Conservation (phyloP, 305 asterid genomes). For the Withania somnifera region DNA sequence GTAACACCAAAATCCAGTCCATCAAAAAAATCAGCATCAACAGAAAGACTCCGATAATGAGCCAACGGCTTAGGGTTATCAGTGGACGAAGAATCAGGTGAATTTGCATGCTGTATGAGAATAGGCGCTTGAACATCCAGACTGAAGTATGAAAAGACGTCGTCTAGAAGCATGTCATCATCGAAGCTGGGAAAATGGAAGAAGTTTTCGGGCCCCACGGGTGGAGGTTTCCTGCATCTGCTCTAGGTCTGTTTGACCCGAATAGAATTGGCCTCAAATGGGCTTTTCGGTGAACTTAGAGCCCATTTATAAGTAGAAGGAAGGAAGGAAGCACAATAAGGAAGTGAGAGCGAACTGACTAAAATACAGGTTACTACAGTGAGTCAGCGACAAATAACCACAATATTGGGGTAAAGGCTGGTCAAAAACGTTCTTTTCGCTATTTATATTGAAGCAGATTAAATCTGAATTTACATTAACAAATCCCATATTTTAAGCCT, state of each 20-base stretch:
- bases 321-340: background rate
- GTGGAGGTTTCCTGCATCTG: slow-evolving; percentile 68
- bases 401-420: background rate
- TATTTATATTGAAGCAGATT: too few species aligned
- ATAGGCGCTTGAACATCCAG: slow-evolving; percentile 27
- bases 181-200: slow-evolving; percentile 72
- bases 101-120: slow-evolving; percentile 1
- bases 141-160: slow-evolving; percentile 35
- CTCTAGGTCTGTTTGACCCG: slow-evolving; percentile 44
- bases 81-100: background rate
- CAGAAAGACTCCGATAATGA: slow-evolving; percentile 69
- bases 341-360: too few species aligned
- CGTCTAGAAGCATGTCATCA: slow-evolving; percentile 56
- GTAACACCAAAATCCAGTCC: slow-evolving; percentile 47
- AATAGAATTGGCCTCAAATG: slow-evolving; percentile 19
- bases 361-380: background rate
- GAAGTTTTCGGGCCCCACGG: slow-evolving; percentile 61
- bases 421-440: too few species aligned
- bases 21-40: slow-evolving; percentile 77
- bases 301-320: slow-evolving; percentile 26
- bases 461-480: too few species aligned
- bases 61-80: slow-evolving; percentile 10
- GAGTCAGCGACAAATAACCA: background rate
- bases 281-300: slow-evolving; percentile 45
- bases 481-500: too few species aligned